A percentile compares a stretch with the other conserved stretches of the same genome.
These are phyloP conservation scores for Telfairia occidentalis DNA, from an alignment of 331 rosid species.

Conservation along the genomic window DNA sequence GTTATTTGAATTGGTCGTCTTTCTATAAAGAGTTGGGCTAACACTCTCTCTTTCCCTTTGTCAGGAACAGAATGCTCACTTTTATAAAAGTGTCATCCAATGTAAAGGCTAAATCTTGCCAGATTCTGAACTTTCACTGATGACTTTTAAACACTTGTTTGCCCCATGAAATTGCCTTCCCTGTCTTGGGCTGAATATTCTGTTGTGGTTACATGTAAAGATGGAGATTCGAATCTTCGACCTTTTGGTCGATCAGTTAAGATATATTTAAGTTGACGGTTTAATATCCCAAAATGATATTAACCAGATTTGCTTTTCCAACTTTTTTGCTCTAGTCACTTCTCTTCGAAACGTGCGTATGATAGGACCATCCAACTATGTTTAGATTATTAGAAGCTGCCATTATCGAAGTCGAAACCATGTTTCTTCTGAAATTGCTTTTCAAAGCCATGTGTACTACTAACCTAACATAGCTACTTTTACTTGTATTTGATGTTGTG, in stretches of 20 bases:
- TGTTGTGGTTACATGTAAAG: too few species aligned
- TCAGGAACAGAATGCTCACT: background rate
- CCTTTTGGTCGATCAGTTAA: too few species aligned
- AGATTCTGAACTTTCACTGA: background rate
- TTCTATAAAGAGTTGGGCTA: background rate
- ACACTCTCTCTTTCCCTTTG: background rate
- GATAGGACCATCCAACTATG: background rate
- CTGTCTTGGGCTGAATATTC: too few species aligned
- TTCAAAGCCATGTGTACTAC: too few species aligned
- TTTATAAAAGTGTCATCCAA: background rate
- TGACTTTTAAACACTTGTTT: background rate
- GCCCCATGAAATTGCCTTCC: background rate
- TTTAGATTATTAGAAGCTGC: background rate
- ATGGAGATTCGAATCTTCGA: too few species aligned
- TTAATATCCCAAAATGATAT: too few species aligned
- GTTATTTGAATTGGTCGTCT: background rate
- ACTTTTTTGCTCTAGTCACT: background rate
- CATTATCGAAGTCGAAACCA: background rate
- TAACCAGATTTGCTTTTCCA: background rate
- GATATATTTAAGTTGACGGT: too few species aligned
- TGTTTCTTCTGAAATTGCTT: background rate
- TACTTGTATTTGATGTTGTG: background rate
- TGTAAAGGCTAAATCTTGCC: background rate
- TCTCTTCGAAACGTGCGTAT: background rate
- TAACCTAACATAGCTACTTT: background rate